Evolutionary conservation across 176 grass and related monocot species (phyloP).

Genomic region (Bromus sterilis): DNA sequence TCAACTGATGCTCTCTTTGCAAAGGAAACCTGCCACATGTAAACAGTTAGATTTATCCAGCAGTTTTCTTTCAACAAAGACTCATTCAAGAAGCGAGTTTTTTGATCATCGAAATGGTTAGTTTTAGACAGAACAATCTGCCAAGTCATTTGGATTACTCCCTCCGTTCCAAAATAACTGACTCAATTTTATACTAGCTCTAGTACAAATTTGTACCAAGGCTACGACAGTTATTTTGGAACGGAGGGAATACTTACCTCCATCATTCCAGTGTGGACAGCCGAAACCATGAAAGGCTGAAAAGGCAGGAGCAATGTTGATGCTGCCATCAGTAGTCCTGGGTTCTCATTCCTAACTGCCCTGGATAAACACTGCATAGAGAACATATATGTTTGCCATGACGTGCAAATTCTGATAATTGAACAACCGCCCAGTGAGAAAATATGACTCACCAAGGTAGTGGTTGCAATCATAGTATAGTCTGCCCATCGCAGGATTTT

Average conservation of each 20-base stretch:
- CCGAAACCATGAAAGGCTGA: conserved; percentile 92
- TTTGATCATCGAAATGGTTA: background rate
- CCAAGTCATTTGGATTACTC: background rate
- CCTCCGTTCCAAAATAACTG: no score
- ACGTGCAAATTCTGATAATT: background rate
- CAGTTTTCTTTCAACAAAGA: background rate
- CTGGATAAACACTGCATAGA: conserved; percentile 69
- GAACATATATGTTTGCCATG: background rate
- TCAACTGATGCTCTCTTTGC: conserved; percentile 69
- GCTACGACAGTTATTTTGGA: no score
- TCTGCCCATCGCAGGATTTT: conserved; percentile 82
- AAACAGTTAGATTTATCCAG: background rate
- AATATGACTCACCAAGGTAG: conserved; percentile 51
- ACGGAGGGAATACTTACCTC: no score
- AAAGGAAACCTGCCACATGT: conserved; percentile 54
- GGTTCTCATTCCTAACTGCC: conserved; percentile 72
- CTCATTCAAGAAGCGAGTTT: background rate
- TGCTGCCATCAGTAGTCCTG: conserved; percentile 67
- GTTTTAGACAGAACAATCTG: background rate
- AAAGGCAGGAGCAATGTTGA: conserved; percentile 83
- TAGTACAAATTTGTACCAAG: no score
- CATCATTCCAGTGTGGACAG: conserved; percentile 89
- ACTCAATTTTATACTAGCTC: no score
- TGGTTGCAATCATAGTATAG: conserved; percentile 88
- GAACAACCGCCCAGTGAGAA: background rate